Conservation (phyloP, 495 filamentous ascomycete genomes). For the Tricharina praecox region DNA sequence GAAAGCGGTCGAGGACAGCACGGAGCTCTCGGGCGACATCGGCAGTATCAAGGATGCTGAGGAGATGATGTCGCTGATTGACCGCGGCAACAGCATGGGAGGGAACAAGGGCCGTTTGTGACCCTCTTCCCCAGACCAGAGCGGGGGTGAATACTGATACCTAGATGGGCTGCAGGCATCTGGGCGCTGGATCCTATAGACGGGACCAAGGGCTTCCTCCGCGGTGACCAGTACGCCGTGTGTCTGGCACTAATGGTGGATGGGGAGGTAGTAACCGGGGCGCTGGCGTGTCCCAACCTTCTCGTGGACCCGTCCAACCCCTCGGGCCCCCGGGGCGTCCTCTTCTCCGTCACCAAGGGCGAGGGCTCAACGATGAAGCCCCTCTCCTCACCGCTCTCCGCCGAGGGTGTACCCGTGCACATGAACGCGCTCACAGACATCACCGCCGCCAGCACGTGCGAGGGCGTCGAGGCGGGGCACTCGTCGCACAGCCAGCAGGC, state of each 20-base stretch:
- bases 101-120: conserved; percentile 49
- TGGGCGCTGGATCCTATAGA: conserved; percentile 98
- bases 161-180: too few relatives aligned
- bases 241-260: conserved; percentile 83
- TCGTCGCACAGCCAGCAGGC: conserved; percentile 74
- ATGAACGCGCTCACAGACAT: conserved; percentile 67
- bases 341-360: conserved; percentile 65
- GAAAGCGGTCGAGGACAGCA: conserved; percentile 51
- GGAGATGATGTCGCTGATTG: conserved; percentile 72
- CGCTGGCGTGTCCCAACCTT: conserved; percentile 85
- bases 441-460: conserved; percentile 72
- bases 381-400: conserved; percentile 12
- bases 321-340: conserved; percentile 52
- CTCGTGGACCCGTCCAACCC: conserved; percentile 61
- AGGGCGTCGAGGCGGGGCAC: conserved; percentile 84
- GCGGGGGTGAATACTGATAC: too few relatives aligned
- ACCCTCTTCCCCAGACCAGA: not conserved
- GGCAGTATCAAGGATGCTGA: conserved; percentile 52
- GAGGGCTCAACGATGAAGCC: conserved; percentile 44
- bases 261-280: conserved; percentile 87
- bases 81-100: conserved; percentile 62
- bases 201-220: conserved; percentile 89
- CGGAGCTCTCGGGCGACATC: conserved; percentile 38
- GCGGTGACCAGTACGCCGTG: conserved; percentile 95
- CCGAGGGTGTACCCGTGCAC: conserved; percentile 43